A percentile compares a stretch with the other conserved stretches of the same genome.
These are phyloP conservation scores for Bjerkandera adusta DNA, from an alignment of 1,284 basidiomycete genomes.

Conservation along the genomic window DNA sequence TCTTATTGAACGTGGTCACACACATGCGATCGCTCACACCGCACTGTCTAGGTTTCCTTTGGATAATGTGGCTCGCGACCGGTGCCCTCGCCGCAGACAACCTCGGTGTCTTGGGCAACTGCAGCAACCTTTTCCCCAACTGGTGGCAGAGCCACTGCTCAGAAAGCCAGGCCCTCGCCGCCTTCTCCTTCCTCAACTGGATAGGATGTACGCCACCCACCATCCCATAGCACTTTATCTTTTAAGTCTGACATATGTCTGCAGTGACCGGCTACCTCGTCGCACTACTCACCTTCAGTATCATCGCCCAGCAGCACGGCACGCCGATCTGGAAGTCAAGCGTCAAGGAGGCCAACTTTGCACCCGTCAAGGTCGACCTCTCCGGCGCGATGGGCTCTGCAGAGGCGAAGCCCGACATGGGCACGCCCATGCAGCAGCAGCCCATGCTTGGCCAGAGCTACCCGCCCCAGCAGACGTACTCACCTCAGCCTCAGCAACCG, in stretches of 20 bases:
- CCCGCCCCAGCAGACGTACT: slow-evolving; percentile 3
- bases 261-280: slow-evolving; percentile 13
- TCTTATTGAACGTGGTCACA: too few species aligned
- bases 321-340: slow-evolving; percentile 11
- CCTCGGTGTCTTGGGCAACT: slow-evolving; percentile 4
- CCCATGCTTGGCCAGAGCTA: slow-evolving; percentile 1
- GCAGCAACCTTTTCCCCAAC: background rate
- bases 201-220: slow-evolving; percentile 11
- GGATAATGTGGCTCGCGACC: slow-evolving; percentile 18
- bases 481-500: background rate
- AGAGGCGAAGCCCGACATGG: slow-evolving; percentile 2
- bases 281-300: slow-evolving; percentile 8
- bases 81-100: slow-evolving; percentile 5
- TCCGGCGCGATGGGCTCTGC: slow-evolving; percentile 9
- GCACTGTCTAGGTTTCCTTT: slow-evolving; percentile 8
- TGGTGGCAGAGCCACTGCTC: slow-evolving; percentile 9
- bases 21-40: too few species aligned
- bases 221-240: background rate
- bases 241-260: background rate
- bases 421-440: background rate
- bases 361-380: slow-evolving; percentile 1
- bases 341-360: slow-evolving; percentile 13
- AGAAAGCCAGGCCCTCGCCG: slow-evolving; percentile 14
- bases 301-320: slow-evolving; percentile 9
- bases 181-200: slow-evolving; percentile 16